Percentiles rank a stretch among this genome's conserved stretches.
These are phyloP conservation scores for Anthoceros angustus DNA, from an alignment of 225 moss, liverwort and hornwort species.

Conservation along the genomic window DNA sequence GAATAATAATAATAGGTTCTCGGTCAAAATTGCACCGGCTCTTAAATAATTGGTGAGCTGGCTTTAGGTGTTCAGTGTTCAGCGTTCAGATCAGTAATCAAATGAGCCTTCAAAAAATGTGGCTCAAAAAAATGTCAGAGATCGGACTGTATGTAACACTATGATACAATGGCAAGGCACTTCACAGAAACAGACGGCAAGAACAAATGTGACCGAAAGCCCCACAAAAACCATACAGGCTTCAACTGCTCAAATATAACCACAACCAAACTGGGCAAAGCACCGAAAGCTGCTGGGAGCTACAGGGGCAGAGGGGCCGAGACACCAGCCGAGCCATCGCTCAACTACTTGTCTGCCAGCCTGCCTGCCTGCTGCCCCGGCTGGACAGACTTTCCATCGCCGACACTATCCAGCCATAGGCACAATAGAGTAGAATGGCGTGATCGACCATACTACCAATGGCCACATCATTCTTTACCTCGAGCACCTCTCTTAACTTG, in stretches of 20 bases:
- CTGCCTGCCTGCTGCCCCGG: too few relatives aligned
- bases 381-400: too few relatives aligned
- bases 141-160: neutral
- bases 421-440: too few relatives aligned
- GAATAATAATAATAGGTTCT: neutral
- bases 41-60: slow-evolving; percentile 1
- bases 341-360: too few relatives aligned
- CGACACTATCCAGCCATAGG: too few relatives aligned
- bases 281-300: neutral
- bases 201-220: neutral
- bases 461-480: neutral
- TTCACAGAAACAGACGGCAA: neutral
- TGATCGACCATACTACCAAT: neutral
- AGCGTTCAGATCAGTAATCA: neutral
- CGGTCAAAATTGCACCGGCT: slow-evolving; percentile 1
- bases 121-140: neutral
- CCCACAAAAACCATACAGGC: slow-evolving; percentile 1
- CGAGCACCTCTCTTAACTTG: slow-evolving; percentile 9
- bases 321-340: neutral
- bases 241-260: neutral
- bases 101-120: neutral
- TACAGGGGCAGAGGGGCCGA: neutral
- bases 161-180: neutral
- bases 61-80: neutral
- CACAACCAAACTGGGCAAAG: slow-evolving; percentile 1